Conservation (phyloP, 805 yeast genomes). For the Candida succiphila region DNA sequence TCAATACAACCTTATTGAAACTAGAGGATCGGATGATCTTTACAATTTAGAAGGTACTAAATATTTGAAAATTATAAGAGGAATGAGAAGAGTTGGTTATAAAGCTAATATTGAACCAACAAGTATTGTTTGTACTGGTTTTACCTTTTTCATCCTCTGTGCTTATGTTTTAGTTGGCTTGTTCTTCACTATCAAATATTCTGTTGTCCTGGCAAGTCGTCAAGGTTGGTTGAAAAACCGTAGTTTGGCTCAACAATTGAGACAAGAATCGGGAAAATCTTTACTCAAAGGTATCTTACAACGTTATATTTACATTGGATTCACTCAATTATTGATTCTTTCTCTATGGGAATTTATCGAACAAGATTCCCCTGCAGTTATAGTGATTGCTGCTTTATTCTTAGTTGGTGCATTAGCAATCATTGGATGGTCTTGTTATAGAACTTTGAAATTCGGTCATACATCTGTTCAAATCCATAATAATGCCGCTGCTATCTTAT, state of each 20-base stretch:
- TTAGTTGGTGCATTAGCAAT: conserved; percentile 51
- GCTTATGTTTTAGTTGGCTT: conserved; percentile 62
- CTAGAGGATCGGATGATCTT: conserved; percentile 10
- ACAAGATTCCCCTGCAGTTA: conserved; percentile 80
- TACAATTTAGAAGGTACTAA: conserved; percentile 41
- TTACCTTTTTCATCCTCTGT: conserved; percentile 72
- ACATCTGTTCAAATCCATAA: conserved; percentile 48
- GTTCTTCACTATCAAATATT: conserved; percentile 43
- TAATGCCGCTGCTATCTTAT: conserved; percentile 81
- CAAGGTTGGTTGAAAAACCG: conserved; percentile 31
- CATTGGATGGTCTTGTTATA: conserved; percentile 55
- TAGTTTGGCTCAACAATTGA: conserved; percentile 5
- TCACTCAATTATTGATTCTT: conserved; percentile 68
- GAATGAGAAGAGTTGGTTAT: conserved; percentile 78
- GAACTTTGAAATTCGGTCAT: conserved; percentile 54
- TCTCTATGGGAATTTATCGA: conserved; percentile 83
- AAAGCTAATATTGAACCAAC: conserved; percentile 73
- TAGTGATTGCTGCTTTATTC: conserved; percentile 69
- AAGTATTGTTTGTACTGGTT: conserved; percentile 76
- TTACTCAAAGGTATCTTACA: conserved; percentile 70
- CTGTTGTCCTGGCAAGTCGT: conserved; percentile 15
- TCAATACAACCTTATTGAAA: conserved; percentile 2
- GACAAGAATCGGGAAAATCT: background rate
- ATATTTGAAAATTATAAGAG: conserved; percentile 65
- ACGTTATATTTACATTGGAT: conserved; percentile 76